Evolutionary conservation across 2,329 filamentous ascomycete species (phyloP).

Genomic region (Aspergillus sp.): DNA sequence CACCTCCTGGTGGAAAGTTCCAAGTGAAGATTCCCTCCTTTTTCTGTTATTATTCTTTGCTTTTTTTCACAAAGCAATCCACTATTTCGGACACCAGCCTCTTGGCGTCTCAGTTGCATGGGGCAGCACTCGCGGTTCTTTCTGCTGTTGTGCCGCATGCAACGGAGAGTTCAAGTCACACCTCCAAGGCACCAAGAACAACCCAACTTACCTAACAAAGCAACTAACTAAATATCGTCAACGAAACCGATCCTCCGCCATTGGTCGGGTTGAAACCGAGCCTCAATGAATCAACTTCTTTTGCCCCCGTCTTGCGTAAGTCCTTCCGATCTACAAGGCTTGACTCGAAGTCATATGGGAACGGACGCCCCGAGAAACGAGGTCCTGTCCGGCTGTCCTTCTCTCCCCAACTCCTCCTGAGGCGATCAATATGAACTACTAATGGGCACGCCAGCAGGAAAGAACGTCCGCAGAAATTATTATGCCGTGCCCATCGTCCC

Average conservation of each 20-base stretch:
- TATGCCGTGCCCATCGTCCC: not conserved
- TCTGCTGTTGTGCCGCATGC: not conserved
- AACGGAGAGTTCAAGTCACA: not conserved
- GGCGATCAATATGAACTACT: not conserved
- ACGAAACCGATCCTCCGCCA: not conserved
- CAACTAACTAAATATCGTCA: not conserved
- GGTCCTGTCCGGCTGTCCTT: not conserved
- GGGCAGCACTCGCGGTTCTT: not conserved
- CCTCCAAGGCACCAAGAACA: not conserved
- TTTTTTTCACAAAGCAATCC: not conserved
- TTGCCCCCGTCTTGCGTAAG: not conserved
- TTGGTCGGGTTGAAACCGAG: not conserved
- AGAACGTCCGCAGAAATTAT: no score
- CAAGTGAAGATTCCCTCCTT: not conserved
- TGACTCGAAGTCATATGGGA: not conserved
- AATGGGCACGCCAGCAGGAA: no score
- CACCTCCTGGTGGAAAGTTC: not conserved
- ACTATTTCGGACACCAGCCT: not conserved
- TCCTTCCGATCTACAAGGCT: not conserved
- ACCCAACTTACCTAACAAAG: no score
- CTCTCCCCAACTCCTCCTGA: not conserved
- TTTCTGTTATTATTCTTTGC: not conserved
- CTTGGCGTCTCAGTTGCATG: not conserved
- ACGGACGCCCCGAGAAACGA: not conserved
- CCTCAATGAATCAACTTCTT: not conserved